Evolutionary conservation across 257 asterid genomes (phyloP), one percentile per base, ranked within the genome.

Genomic region (Euphrasia confusa): DNA sequence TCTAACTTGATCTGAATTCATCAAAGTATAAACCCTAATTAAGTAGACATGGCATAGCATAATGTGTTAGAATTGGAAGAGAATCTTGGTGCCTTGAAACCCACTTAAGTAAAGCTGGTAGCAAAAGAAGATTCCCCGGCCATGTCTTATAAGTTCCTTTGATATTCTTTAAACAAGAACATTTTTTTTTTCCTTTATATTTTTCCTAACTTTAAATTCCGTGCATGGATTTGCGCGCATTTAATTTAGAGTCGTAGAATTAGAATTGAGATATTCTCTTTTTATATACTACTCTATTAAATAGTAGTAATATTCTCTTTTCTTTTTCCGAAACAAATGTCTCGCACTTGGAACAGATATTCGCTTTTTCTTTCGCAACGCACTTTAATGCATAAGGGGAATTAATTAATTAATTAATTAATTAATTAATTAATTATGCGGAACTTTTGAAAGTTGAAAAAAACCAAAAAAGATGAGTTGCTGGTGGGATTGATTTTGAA

Each of bases 31-130:
- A 24, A 58, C 52, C 39, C 40, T 61, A 68, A 26, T 18, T 42
- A 35, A 55, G 24, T 21, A 57, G 26, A 15, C 24, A 32, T 10
- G 17, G 39, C 33, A 68, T 14, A 4, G 33, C 33, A 45, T 56
- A 55, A 54, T 42, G 58, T 40, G 15, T 24, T 11, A 56, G 27
- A 7, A 30, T 27, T 24, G 30, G 27, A 2, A 56, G 71, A 74
- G 93, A 85, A 90, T 87, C 89, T 85, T 80, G 72, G 10, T 81
- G 82, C 80, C 98, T 88, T 88, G 77, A 71, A 65, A 64, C 73
- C 92, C 94, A 85, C 96, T 91, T 88, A 74, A 79, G 68, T 85
- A 85, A 91, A 88, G 98, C 79, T 71, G 86, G 81, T 80, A 81
- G 83, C 82, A 78, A 90, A 85, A 81, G 90, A 84, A 81, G 95